Base-by-base conservation (phyloP, 257 asterid species). In the Coffea eugenioides region DNA sequence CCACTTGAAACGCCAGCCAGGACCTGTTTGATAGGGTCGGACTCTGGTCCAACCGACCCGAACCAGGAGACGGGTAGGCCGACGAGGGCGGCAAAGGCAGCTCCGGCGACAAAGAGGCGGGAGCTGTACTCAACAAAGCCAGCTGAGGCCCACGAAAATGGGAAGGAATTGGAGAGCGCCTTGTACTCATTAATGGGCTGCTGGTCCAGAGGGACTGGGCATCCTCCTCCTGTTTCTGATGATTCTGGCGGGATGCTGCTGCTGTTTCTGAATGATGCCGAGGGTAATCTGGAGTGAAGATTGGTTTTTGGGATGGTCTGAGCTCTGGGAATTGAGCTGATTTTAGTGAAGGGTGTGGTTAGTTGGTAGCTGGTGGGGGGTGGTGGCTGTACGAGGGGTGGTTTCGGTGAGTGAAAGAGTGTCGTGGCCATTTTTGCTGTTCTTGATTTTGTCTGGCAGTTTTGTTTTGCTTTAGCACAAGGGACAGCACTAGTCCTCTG, bases 131-230 rank as follows among this genome's bases (percentile, higher is more conserved):
- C 91, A 1, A 87, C 92, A 54, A 87, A 77, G 81, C 88, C 94
- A 74, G 88, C 88, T 0, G 97, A 87, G 45, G 99, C 98, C 99
- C 97, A 95, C 8, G 94, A 87, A 80, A 95, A 95, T 0, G 94
- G 97, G 77, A 95, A 93, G 16, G 99, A 93, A 62, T 27, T 81
- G 82, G 97, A 90, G 2, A 95, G 88, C 15, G 94, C 68, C 57
- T 91, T 92, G 92, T 84, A 95, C 86, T 95, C 98, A 85, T 92
- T 93, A 56, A 93, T 90, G 62, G 98, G 98, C 83, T 87, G 99
- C 65, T 95, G 99, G 8, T 92, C 97, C 21, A 77, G 71, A 14
- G 99, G 99, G 57, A 95, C 97, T 0, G 97, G 99, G 80, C 98
- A 95, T 49, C 82, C 93, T 9, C 84, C 11, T 46, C 11, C 80